phyloP scores from a whole-genome alignment of 2,329 filamentous ascomycete species.

The Emericellopsis atlantica region DNA sequence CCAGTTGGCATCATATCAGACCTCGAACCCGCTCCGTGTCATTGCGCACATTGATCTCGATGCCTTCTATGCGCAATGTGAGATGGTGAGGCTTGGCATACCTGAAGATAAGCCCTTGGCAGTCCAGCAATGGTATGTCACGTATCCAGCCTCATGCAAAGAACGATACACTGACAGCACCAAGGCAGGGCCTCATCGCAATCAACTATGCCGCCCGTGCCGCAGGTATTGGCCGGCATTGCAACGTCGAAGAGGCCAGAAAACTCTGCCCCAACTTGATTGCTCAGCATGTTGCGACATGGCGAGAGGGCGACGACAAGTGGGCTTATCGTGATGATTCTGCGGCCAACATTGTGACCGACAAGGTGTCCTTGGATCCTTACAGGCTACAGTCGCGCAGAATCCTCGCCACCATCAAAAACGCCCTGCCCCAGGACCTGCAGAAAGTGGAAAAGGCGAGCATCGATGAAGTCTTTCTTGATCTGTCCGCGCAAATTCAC shows the following conservation, averaged over 20 bases:
- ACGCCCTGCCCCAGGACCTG: slow-evolving; percentile 48
- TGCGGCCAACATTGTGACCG: slow-evolving; percentile 63
- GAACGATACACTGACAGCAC: slow-evolving; percentile 6
- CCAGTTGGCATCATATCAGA: slow-evolving; percentile 58
- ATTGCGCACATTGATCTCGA: slow-evolving; percentile 91
- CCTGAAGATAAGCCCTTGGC: slow-evolving; percentile 70
- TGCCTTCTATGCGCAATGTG: slow-evolving; percentile 95
- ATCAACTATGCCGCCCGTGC: slow-evolving; percentile 87
- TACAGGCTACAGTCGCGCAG: slow-evolving; percentile 76
- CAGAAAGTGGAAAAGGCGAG: slow-evolving; percentile 85
- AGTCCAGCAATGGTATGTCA: slow-evolving; percentile 73
- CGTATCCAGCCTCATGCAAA: not conserved
- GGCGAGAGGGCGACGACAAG: slow-evolving; percentile 79
- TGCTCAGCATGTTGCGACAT: slow-evolving; percentile 87
- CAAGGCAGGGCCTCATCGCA: slow-evolving; percentile 80
- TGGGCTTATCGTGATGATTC: slow-evolving; percentile 88
- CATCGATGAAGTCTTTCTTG: slow-evolving; percentile 91
- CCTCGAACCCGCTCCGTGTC: slow-evolving; percentile 68
- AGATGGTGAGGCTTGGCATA: slow-evolving; percentile 73
- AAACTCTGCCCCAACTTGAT: slow-evolving; percentile 78
- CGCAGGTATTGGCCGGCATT: slow-evolving; percentile 68
- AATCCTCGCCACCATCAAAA: slow-evolving; percentile 71
- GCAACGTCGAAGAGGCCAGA: slow-evolving; percentile 68
- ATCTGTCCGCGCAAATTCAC: slow-evolving; percentile 78
- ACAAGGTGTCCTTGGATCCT: slow-evolving; percentile 90